Evolutionary conservation across 2,329 filamentous ascomycete species (phyloP).

Genomic region (Stagonosporopsis cucurbitacearum): DNA sequence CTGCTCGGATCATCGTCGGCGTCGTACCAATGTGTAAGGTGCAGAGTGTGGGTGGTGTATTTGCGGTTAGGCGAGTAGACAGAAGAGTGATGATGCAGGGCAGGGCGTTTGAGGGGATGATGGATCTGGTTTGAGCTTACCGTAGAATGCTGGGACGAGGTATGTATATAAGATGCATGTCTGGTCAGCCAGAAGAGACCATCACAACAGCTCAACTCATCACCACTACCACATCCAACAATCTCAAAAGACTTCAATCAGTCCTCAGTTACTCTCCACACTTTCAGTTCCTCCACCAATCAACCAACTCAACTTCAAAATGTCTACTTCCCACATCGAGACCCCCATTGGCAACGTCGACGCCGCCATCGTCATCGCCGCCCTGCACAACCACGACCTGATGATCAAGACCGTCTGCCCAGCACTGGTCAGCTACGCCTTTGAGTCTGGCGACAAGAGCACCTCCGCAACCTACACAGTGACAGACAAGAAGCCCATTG

Average conservation of each 20-base stretch:
- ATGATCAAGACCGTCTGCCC: slow-evolving; percentile 51
- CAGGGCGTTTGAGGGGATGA: slow-evolving; percentile 10
- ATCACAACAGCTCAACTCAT: slow-evolving; percentile 17
- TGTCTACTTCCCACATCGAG: slow-evolving; percentile 48
- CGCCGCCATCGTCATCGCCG: slow-evolving; percentile 37
- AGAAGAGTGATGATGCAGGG: slow-evolving; percentile 8
- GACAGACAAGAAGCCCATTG: slow-evolving; percentile 51
- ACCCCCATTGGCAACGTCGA: slow-evolving; percentile 41
- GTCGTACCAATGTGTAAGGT: slow-evolving; percentile 13
- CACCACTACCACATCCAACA: slow-evolving; percentile 3
- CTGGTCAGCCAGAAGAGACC: not conserved
- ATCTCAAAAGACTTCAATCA: not conserved
- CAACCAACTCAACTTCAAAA: slow-evolving; percentile 21
- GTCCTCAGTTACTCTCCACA: not conserved
- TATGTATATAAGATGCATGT: slow-evolving; percentile 17
- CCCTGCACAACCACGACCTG: slow-evolving; percentile 50
- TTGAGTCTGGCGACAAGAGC: slow-evolving; percentile 42
- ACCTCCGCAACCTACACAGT: slow-evolving; percentile 44
- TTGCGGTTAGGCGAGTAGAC: slow-evolving; percentile 14
- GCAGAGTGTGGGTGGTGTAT: slow-evolving; percentile 5
- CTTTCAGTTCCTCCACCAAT: not conserved
- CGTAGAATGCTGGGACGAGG: slow-evolving; percentile 4
- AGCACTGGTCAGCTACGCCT: slow-evolving; percentile 41
- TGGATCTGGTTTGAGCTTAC: slow-evolving; percentile 3
- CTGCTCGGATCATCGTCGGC: slow-evolving; percentile 9